Evolutionary conservation across 1,139 yeast genomes (phyloP).

Genomic region (Pichia sp.): DNA sequence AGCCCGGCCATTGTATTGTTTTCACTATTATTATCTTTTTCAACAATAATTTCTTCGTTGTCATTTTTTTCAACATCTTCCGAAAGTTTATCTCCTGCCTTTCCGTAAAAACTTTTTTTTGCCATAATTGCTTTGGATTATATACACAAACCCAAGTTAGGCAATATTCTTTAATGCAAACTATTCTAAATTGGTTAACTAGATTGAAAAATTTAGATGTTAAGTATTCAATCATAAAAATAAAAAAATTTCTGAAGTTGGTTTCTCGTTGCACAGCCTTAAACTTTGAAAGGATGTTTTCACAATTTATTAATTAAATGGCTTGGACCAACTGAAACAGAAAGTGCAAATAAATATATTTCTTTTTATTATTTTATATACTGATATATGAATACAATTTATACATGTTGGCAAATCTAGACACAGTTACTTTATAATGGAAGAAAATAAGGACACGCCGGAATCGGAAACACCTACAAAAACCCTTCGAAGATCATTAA

Average conservation of each 20-base stretch:
- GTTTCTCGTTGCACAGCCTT: conserved; percentile 11
- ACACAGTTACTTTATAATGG: not conserved
- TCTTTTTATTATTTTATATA: too few relatives aligned
- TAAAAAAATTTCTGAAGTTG: conserved; percentile 6
- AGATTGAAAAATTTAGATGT: too few relatives aligned
- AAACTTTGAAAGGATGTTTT: conserved; percentile 1
- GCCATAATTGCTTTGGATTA: too few relatives aligned
- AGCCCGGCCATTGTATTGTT: conserved; percentile 10
- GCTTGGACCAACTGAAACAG: too few relatives aligned
- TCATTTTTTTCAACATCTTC: not conserved
- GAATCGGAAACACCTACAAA: not conserved
- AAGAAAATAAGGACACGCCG: not conserved
- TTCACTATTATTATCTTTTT: not conserved
- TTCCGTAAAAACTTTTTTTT: conserved; percentile 21
- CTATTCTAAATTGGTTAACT: too few relatives aligned
- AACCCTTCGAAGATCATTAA: not conserved
- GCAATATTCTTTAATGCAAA: too few relatives aligned
- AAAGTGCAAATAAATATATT: too few relatives aligned
- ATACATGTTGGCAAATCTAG: not conserved
- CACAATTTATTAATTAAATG: too few relatives aligned
- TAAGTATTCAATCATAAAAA: too few relatives aligned
- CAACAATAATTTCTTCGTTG: not conserved
- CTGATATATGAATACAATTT: too few relatives aligned
- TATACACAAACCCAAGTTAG: too few relatives aligned
- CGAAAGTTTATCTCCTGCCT: conserved; percentile 9